These are phyloP conservation scores for Lasiodiplodia gonubiensis DNA, from an alignment of 2,329 filamentous ascomycete genomes.

Conservation along the genomic window DNA sequence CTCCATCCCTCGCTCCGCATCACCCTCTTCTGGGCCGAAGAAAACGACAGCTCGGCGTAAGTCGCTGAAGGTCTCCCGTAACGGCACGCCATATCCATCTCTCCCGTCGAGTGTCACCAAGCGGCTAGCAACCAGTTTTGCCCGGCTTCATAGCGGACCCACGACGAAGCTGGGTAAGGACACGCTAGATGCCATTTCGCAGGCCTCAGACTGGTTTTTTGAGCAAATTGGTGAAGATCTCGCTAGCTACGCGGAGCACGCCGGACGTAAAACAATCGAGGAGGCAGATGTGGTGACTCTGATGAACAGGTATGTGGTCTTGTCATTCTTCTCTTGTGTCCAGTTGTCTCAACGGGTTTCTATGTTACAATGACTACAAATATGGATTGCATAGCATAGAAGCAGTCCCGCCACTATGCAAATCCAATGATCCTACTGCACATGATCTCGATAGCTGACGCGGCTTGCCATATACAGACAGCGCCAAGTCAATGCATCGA, in stretches of 20 bases:
- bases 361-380: conserved; percentile 30
- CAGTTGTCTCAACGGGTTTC: not conserved
- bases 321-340: conserved; percentile 27
- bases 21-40: conserved; percentile 2
- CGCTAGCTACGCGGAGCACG: conserved; percentile 79
- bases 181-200: conserved; percentile 73
- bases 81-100: conserved; percentile 77
- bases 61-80: conserved; percentile 66
- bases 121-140: conserved; percentile 70
- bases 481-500: conserved; percentile 72
- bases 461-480: conserved; percentile 62
- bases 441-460: conserved; percentile 3
- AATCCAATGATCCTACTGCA: conserved; percentile 6
- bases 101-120: conserved; percentile 77
- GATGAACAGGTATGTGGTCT: conserved; percentile 74
- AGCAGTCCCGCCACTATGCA: conserved; percentile 32
- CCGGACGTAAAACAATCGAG: conserved; percentile 82
- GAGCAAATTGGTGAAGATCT: conserved; percentile 84
- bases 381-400: not conserved
- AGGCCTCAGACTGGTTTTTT: conserved; percentile 90
- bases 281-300: conserved; percentile 81
- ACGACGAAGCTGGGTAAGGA: conserved; percentile 76
- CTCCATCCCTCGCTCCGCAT: conserved; percentile 10
- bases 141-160: conserved; percentile 67
- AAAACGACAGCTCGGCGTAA: conserved; percentile 48